Evolutionary conservation across 2,329 filamentous ascomycete genomes (phyloP), one percentile per base, ranked within the genome.

Genomic region (Pyricularia grisea): DNA sequence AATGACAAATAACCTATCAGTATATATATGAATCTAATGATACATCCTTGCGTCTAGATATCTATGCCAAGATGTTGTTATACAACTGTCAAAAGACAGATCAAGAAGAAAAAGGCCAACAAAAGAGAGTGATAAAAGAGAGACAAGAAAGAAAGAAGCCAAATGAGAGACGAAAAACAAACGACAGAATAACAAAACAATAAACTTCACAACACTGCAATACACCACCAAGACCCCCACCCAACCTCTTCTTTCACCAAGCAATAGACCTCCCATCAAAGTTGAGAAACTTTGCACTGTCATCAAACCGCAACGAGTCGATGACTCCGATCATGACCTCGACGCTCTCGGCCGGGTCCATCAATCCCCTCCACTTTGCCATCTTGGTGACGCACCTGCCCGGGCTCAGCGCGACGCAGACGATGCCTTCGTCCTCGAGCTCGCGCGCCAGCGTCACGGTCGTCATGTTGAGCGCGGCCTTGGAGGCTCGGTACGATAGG

Each of bases 391-490:
- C 36, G 67, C 31, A 50, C 60, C 67, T 17, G 25, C 67, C 67
- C 17, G 67, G 67, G 63, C 67, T 68, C 23, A 68, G 23, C 20
- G 31, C 67, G 14, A 68, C 63, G 61, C 61, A 55, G 12, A 61
- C 67, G 60, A 68, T n/a, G 20, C 63, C 63, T 10, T 68, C 23
- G n/a, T 58, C 60, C 60, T 60, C 67, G 30, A 68, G 67, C 67
- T 68, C 67, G 23, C 67, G 60, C 31, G 67, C 67, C 60, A 68
- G 67, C 36, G 60, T 66, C 31, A 68, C 33, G 10, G 79, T 80
- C 64, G 80, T 77, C 78, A 80, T 80, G 71, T 79, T 79, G 17
- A 81, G 74, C 1, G 76, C 78, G 7, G 79, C 78, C 66, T 81
- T 80, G 25, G 77, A 77, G 9, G 61, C 36, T 2, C 67, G 67